Evolutionary conservation across 2,329 filamentous ascomycete genomes (phyloP).

Genomic region (Dryadomyces quercus-mongolicae): DNA sequence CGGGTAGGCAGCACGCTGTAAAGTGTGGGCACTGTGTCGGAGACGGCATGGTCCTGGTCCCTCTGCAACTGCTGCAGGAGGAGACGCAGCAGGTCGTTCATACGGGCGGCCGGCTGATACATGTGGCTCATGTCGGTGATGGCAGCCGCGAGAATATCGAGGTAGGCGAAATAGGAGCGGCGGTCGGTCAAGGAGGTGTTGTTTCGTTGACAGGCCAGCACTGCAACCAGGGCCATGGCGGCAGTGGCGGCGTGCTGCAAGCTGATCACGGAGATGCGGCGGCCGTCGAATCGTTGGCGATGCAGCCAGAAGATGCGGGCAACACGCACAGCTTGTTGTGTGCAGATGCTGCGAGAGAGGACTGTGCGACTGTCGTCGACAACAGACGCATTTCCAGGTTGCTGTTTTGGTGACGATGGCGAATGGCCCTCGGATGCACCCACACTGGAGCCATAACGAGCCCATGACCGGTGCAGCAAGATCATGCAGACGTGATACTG

Average conservation of each 20-base stretch:
- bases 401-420: not conserved
- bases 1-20: too few species aligned
- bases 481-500: slow-evolving; percentile 43
- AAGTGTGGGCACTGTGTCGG: too few species aligned
- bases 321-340: slow-evolving; percentile 39
- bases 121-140: slow-evolving; percentile 39
- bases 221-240: slow-evolving; percentile 40
- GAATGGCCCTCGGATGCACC: too few species aligned
- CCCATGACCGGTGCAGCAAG: slow-evolving; percentile 39
- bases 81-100: slow-evolving; percentile 39
- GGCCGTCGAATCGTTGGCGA: slow-evolving; percentile 36
- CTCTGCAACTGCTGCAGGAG: slow-evolving; percentile 34
- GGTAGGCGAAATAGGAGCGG: slow-evolving; percentile 29
- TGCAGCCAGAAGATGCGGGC: slow-evolving; percentile 43
- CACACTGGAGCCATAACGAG: slow-evolving; percentile 30
- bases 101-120: slow-evolving; percentile 40
- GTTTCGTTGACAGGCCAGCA: slow-evolving; percentile 22
- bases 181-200: slow-evolving; percentile 16
- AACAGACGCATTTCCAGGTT: slow-evolving; percentile 8
- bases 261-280: slow-evolving; percentile 35
- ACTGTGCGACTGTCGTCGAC: slow-evolving; percentile 29
- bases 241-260: slow-evolving; percentile 43
- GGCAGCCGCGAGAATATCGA: slow-evolving; percentile 38
- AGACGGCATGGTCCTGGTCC: too few species aligned
- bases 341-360: slow-evolving; percentile 38